Conservation (phyloP, 1,284 basidiomycete genomes). For the Naganishia liquefaciens region DNA sequence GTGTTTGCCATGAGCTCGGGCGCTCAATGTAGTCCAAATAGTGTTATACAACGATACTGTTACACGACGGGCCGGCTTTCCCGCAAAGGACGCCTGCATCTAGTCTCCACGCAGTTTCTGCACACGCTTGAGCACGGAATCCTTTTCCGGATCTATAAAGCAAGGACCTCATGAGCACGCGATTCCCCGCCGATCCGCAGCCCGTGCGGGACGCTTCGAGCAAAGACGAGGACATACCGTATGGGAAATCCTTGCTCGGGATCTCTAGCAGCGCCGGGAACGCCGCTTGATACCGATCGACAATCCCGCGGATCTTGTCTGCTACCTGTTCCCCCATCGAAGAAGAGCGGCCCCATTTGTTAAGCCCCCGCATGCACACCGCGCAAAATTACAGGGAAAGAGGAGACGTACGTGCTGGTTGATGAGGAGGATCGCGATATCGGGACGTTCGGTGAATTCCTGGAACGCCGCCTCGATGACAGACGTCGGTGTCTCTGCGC, state of each 20-base stretch:
- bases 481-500: conserved; percentile 78
- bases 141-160: conserved; percentile 84
- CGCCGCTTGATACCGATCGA: conserved; percentile 91
- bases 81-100: no score
- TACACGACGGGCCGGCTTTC: no score
- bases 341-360: no score
- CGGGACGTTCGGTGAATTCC: conserved; percentile 86
- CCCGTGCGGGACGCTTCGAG: no score
- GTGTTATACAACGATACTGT: conserved; percentile 1
- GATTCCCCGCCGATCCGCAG: no score
- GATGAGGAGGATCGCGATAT: conserved; percentile 91
- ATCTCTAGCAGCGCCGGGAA: conserved; percentile 98
- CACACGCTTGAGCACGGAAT: conserved; percentile 94
- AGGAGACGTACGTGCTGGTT: conserved; percentile 81
- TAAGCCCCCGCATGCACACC: background rate
- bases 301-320: conserved; percentile 91
- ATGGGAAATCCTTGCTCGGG: conserved; percentile 72
- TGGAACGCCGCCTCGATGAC: conserved; percentile 86
- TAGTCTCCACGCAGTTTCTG: conserved; percentile 93
- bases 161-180: conserved; percentile 19
- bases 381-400: background rate
- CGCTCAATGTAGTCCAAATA: background rate
- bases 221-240: conserved; percentile 68
- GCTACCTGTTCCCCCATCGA: conserved; percentile 85
- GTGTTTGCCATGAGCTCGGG: background rate